Base-by-base conservation (phyloP, 2,329 filamentous ascomycete genomes). In the Ceratocystis smalleyi region DNA sequence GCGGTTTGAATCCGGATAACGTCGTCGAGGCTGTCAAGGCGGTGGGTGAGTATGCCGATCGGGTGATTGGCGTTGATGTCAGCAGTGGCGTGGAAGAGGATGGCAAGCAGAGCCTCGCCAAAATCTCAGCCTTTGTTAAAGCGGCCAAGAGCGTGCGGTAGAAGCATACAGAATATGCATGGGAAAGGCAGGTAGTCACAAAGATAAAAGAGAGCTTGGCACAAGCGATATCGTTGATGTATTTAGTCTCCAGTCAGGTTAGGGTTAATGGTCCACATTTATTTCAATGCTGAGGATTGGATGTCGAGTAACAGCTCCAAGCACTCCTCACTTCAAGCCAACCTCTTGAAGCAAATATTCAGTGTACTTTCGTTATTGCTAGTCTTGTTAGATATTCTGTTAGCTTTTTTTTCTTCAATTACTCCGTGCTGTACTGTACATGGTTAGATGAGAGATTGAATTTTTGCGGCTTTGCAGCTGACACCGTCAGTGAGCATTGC, bases 21-120 rank as follows among this genome's bases (percentile, higher is more conserved):
- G 87, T 99, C 4, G 77, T 77, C 0, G 77, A 83, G 4, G 80
- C 83, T 6, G 76, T 99, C 19, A 76, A 78, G 24, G 79, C 81
- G 15, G 76, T 92, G 17, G 86, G 84, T 0, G 77, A 81, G 5
- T 69, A 65, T 60, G 77, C 78, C 30, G 78, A 78, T 8, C 83
- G 85, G 66, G 82, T 96, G 12, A 77, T 91, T 43, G 91, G 87
- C 1, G 88, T 99, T 2, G 94, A 99, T 77, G 89, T 96, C 22
- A 96, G 91, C 74, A 96, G 89, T 71, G 95, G 95, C 0, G 91
- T 99, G 1, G 94, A 97, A 75, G 85, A 84, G 43, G 82, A 87
- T 69, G 92, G 91, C 1, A 78, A 83, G 71, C 94, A 99, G 75
- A 88, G 86, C 73, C 70, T 92, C 65, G 82, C 83, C 19, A 95